Percentiles rank a stretch among this genome's conserved stretches.
phyloP scores from a whole-genome alignment of 164 flowering plant species.

The Nymphaea thermarum region DNA sequence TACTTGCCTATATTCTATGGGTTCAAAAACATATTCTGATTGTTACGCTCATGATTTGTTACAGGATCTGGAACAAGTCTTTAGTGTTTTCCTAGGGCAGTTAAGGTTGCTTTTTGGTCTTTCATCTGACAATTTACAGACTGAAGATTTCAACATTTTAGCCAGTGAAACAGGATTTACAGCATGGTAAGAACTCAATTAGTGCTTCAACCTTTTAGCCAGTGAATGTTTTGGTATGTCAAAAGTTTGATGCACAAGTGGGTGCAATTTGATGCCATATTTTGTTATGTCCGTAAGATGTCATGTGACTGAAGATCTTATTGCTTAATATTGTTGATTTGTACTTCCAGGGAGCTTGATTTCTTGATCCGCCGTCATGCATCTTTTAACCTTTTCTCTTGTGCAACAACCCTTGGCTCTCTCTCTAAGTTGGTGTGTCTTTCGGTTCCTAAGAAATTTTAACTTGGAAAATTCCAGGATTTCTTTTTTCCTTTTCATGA shows the following conservation, averaged over 20 bases:
- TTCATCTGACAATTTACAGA: conserved; percentile 36
- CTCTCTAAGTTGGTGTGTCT: conserved; percentile 73
- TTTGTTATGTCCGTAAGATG: neutral
- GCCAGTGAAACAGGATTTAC: conserved; percentile 81
- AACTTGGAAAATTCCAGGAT: neutral
- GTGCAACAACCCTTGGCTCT: conserved; percentile 86
- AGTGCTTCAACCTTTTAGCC: neutral
- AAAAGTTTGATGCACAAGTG: neutral
- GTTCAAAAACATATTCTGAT: neutral
- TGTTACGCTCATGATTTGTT: conserved; percentile 17
- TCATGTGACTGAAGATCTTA: neutral
- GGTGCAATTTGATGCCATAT: neutral
- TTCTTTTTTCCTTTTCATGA: neutral
- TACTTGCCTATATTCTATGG: neutral
- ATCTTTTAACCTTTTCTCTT: conserved; percentile 80
- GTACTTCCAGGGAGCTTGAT: conserved; percentile 75
- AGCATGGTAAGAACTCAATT: conserved; percentile 51
- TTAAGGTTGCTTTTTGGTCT: conserved; percentile 85
- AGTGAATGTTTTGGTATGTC: no score
- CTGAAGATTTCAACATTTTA: conserved; percentile 32
- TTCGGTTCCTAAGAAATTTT: neutral
- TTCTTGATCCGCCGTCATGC: conserved; percentile 67
- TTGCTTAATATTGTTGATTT: neutral
- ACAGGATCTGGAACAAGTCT: conserved; percentile 64
- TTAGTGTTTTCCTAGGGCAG: conserved; percentile 79